Percentiles rank a stretch among this genome's conserved stretches.
Evolutionary conservation across 257 asterid species (phyloP).

Genomic region (Anisodus acutangulus): DNA sequence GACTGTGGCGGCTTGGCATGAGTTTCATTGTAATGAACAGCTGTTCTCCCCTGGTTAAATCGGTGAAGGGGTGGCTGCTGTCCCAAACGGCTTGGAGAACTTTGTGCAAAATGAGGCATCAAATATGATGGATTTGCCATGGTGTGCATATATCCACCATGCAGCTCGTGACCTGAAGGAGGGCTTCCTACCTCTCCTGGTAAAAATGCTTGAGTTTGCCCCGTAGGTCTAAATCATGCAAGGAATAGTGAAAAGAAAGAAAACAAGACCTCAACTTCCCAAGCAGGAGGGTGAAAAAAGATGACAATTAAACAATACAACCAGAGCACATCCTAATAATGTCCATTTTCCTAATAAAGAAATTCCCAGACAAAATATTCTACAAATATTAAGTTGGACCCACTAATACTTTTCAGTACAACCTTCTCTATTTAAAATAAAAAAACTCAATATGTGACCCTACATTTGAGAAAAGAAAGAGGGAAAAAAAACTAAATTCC

Average conservation of each 20-base stretch:
- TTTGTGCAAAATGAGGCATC: constrained; percentile 59
- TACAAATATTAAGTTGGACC: background rate
- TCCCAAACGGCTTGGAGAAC: constrained; percentile 74
- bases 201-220: constrained; percentile 54
- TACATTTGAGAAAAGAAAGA: background rate
- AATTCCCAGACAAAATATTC: background rate
- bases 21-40: constrained; percentile 57
- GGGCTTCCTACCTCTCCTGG: constrained; percentile 64
- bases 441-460: background rate
- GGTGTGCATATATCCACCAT: constrained; percentile 50
- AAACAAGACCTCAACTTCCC: constrained; percentile 6
- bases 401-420: constrained; percentile 3
- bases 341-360: constrained; percentile 18
- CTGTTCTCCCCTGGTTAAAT: constrained; percentile 67
- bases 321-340: background rate
- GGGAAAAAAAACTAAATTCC: background rate
- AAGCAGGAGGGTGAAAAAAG: background rate
- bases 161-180: constrained; percentile 54
- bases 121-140: constrained; percentile 58
- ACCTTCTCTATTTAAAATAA: background rate
- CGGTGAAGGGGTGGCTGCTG: constrained; percentile 59
- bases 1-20: constrained; percentile 45
- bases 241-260: constrained; percentile 21
- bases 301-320: constrained; percentile 19
- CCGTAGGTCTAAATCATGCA: constrained; percentile 60